Evolutionary conservation across 2,329 filamentous ascomycete genomes (phyloP).

Genomic region (Colletotrichum camelliae): DNA sequence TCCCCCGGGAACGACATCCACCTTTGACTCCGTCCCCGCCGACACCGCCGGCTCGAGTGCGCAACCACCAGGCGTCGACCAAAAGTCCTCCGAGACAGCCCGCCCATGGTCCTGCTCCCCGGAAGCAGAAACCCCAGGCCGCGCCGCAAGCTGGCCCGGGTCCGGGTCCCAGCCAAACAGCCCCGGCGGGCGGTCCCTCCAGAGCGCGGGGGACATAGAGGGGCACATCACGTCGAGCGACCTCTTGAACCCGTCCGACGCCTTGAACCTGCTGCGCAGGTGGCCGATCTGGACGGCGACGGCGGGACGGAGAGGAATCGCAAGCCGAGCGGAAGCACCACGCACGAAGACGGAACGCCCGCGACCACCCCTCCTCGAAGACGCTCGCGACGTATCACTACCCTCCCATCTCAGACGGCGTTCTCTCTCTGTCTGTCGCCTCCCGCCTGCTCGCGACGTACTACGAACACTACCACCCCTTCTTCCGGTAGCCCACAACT

Average conservation of each 20-base stretch:
- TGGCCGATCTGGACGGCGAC: conserved; percentile 40
- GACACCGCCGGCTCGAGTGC: background rate
- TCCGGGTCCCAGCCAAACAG: conserved; percentile 18
- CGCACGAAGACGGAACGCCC: conserved; percentile 14
- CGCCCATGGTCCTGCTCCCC: conserved; percentile 20
- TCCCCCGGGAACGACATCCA: background rate
- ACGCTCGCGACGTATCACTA: conserved; percentile 25
- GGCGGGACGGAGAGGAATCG: background rate
- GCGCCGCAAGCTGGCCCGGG: conserved; percentile 13
- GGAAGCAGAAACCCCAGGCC: conserved; percentile 12
- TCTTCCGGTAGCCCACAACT: conserved; percentile 69
- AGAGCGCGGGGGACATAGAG: conserved; percentile 31
- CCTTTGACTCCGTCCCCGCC: background rate
- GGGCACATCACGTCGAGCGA: conserved; percentile 45
- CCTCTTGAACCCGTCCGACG: conserved; percentile 46
- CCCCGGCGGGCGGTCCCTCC: conserved; percentile 18
- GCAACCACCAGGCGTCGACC: background rate
- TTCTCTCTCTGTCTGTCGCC: conserved; percentile 27
- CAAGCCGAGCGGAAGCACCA: conserved; percentile 15
- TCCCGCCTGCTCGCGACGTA: conserved; percentile 31
- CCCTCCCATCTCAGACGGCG: conserved; percentile 36
- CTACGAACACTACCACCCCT: conserved; percentile 70
- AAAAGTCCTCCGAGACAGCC: background rate
- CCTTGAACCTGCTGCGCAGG: conserved; percentile 45
- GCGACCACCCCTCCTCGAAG: background rate